These are phyloP conservation scores for Crataegus laevigata DNA, from an alignment of 306 rosid species.

Conservation along the genomic window DNA sequence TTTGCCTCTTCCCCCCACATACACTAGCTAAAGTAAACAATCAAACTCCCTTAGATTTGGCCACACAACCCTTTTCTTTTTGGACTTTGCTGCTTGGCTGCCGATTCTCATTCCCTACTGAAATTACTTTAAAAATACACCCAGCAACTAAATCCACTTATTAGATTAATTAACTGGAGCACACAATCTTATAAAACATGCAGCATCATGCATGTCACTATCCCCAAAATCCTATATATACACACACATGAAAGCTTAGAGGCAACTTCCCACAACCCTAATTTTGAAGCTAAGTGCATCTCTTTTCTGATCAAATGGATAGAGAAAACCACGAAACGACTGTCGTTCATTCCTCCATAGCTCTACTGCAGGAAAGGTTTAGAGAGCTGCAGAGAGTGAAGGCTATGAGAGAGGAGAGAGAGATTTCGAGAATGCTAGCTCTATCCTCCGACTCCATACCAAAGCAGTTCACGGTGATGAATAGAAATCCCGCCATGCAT, in stretches of 20 bases:
- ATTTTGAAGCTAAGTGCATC: too few species aligned
- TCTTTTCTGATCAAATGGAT: constrained; percentile 28
- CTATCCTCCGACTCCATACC: constrained; percentile 15
- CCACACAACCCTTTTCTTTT: constrained; percentile 54
- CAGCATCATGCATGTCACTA: not conserved
- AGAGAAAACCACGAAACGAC: constrained; percentile 36
- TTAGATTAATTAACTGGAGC: not conserved
- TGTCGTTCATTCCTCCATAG: constrained; percentile 56
- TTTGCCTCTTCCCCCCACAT: constrained; percentile 10
- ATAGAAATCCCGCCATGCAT: not conserved
- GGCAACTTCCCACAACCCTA: too few species aligned
- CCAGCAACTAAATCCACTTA: constrained; percentile 13
- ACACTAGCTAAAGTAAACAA: constrained; percentile 9
- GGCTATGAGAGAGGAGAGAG: constrained; percentile 78
- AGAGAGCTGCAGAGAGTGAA: constrained; percentile 69
- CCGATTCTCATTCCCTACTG: constrained; percentile 54
- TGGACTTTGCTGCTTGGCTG: constrained; percentile 49
- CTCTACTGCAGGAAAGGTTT: constrained; percentile 85
- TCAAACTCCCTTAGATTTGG: constrained; percentile 46
- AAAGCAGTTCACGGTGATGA: not conserved
- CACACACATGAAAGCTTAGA: too few species aligned
- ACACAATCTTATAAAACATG: constrained; percentile 17
- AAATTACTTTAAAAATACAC: constrained; percentile 35
- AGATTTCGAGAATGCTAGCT: constrained; percentile 33
- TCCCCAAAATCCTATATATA: not conserved